Percentiles rank a stretch among this genome's conserved stretches.
phyloP scores from a whole-genome alignment of 257 asterid genomes.

The Eucommia ulmoides region DNA sequence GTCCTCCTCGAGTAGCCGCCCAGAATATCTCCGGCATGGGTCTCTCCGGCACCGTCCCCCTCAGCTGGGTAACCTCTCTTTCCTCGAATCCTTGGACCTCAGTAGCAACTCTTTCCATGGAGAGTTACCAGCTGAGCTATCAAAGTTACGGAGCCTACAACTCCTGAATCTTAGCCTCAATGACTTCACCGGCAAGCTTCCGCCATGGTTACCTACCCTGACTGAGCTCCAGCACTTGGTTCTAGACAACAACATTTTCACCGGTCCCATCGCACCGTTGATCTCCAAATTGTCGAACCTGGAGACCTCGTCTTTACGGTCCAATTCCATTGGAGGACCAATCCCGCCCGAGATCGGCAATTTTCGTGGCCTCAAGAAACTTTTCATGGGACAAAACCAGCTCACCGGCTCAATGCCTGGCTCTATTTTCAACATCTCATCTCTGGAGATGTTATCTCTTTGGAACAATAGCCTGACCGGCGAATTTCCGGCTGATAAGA shows the following conservation, averaged over 20 bases:
- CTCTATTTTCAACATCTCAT: constrained; percentile 13
- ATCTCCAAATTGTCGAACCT: constrained; percentile 10
- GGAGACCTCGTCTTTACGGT: background rate
- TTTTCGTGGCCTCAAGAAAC: background rate
- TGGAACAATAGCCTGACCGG: constrained; percentile 2
- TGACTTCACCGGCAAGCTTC: constrained; percentile 15
- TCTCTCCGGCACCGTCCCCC: background rate
- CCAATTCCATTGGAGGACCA: constrained; percentile 14
- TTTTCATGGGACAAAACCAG: background rate
- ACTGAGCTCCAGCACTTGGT: constrained; percentile 4
- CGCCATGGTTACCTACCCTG: constrained; percentile 6
- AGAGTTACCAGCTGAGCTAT: constrained; percentile 7
- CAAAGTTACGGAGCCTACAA: constrained; percentile 1
- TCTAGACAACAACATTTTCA: constrained; percentile 3
- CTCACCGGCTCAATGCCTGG: constrained; percentile 8
- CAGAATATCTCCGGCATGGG: background rate
- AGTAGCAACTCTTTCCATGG: constrained; percentile 18
- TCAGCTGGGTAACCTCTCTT: constrained; percentile 1
- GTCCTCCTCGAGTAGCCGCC: background rate
- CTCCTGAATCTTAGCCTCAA: constrained; percentile 6
- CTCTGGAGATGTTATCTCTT: background rate
- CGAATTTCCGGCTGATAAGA: constrained; percentile 8
- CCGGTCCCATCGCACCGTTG: constrained; percentile 10
- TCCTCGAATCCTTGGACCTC: constrained; percentile 14
- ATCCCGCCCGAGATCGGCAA: constrained; percentile 20